phyloP scores from a whole-genome alignment of 176 grass and related monocot genomes.

The Pontederia paniculata region DNA sequence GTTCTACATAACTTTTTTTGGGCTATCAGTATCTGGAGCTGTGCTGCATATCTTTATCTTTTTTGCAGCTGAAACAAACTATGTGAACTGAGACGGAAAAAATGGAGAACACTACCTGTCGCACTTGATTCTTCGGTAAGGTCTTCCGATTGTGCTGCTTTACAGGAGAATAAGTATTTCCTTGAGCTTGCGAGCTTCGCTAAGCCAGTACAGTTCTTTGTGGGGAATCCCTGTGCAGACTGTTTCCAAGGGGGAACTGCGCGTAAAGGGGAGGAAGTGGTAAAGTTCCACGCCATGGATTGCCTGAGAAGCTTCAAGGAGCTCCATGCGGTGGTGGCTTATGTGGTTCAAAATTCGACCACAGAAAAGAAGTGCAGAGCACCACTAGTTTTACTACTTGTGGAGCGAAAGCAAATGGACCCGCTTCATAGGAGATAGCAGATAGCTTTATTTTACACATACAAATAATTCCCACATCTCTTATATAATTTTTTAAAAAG shows the following conservation, averaged over 20 bases:
- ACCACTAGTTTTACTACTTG: neutral
- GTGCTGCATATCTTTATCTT: neutral
- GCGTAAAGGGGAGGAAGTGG: slow-evolving; percentile 43
- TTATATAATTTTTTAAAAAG: too few relatives aligned
- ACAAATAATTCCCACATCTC: too few relatives aligned
- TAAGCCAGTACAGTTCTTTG: slow-evolving; percentile 24
- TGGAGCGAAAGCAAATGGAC: too few relatives aligned
- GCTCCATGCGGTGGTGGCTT: neutral
- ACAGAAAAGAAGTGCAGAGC: neutral
- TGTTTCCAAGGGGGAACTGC: slow-evolving; percentile 45
- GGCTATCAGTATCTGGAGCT: neutral
- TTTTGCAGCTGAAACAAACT: neutral
- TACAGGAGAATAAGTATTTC: slow-evolving; percentile 28
- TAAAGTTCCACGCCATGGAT: slow-evolving; percentile 67
- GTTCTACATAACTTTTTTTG: neutral
- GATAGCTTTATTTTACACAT: too few relatives aligned
- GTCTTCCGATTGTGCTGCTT: slow-evolving; percentile 45
- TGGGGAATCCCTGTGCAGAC: slow-evolving; percentile 23
- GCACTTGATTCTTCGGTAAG: slow-evolving; percentile 37
- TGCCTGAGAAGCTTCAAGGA: neutral
- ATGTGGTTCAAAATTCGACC: neutral
- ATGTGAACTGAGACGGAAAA: neutral
- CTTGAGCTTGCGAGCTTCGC: slow-evolving; percentile 21
- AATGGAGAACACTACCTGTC: slow-evolving; percentile 23
- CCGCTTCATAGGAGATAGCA: too few relatives aligned